Base-by-base conservation (phyloP, 108 stramenopile species). In the Thalassiosira profunda region DNA sequence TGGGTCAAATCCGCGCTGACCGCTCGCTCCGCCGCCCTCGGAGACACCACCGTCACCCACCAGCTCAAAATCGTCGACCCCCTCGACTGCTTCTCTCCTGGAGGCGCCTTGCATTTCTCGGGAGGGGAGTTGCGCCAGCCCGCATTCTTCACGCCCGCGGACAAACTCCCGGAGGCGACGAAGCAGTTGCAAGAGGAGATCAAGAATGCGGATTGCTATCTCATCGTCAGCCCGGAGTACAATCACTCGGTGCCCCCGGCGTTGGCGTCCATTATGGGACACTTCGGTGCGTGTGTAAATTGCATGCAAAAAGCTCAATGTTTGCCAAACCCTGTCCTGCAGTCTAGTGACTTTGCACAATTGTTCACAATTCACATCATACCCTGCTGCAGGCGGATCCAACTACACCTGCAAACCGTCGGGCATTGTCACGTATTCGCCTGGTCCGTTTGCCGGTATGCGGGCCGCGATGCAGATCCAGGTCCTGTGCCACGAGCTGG, bases 201-300 rank as follows among this genome's bases (percentile, higher is more conserved):
- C 46, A 52, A 40, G n/a, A 64, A 37, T 7, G 89, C 86, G n/a
- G 89, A 86, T 66, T 87, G 86, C 31, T 87, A 80, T 29, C 66
- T 87, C 8, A 66, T 87, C 30, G 82, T 87, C 26, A 54, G 62
- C 18, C 86, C 86, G 2, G 86, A 87, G 41, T 87, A 84, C 79
- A 87, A 87, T 60, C 86, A 87, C 53, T 43, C 75, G 5, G 53
- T 85, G 9, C 84, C 86, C 29, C 84, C 86, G 10, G 83, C 84
- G 2, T 31, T 87, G 4, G 46, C 72, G 1, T 80, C 81, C 2
- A 38, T 84, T 24, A 87, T 87, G 83, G 83, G 83, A 18, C 83
- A 87, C 41, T 87, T 87, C 61, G 83, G 86, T n/a, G n/a, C n/a
- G n/a, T n/a, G n/a, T n/a, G n/a, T n/a, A n/a, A n/a, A n/a, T n/a